Percentiles rank a stretch among this genome's conserved stretches.
Conservation (phyloP, 208 protist genomes). For the Acanthamoeba divionensis region DNA sequence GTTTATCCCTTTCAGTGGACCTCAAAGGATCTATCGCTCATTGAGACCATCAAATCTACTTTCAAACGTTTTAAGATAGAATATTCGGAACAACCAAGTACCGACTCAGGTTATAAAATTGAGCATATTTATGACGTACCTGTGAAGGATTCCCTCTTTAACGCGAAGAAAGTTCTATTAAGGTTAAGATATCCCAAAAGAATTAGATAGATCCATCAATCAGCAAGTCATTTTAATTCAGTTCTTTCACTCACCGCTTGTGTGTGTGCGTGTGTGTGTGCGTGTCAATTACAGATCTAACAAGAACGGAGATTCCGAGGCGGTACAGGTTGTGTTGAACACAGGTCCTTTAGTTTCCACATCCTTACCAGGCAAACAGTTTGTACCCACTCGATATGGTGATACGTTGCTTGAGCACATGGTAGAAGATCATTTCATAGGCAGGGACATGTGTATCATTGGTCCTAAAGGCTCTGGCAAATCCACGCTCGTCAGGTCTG, state of each 20-base stretch:
- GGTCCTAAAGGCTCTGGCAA: slow-evolving; percentile 89
- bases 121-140: too few species aligned
- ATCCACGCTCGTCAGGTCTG: slow-evolving; percentile 81
- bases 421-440: slow-evolving; percentile 66
- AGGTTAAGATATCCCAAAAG: too few species aligned
- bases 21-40: not conserved
- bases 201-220: too few species aligned
- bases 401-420: slow-evolving; percentile 53
- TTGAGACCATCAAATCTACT: not conserved
- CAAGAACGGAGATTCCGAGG: not conserved
- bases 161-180: too few species aligned
- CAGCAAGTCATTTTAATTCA: too few species aligned
- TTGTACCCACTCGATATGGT: not conserved
- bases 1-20: slow-evolving; percentile 1
- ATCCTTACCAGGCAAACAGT: not conserved
- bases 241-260: too few species aligned
- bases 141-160: too few species aligned
- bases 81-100: too few species aligned
- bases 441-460: slow-evolving; percentile 84
- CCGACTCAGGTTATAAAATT: too few species aligned
- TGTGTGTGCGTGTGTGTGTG: too few species aligned
- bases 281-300: too few species aligned
- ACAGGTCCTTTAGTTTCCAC: not conserved
- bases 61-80: too few species aligned
- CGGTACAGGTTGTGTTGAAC: not conserved